Base-by-base conservation (phyloP, 192 early-diverging fungal species). In the Backusella tuberculispora region DNA sequence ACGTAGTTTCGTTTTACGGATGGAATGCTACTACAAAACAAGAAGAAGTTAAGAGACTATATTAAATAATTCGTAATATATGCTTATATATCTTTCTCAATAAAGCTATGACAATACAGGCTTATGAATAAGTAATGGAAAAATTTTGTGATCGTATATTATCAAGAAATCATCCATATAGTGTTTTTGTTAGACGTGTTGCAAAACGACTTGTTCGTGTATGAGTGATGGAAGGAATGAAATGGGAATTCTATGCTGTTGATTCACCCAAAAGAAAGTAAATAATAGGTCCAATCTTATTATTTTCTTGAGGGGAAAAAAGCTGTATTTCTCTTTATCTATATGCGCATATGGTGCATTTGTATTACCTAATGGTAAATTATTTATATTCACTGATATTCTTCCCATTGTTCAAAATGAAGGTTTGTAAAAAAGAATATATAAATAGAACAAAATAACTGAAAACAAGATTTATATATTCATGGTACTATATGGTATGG, bases 211-310 rank as follows among this genome's bases (percentile, higher is more conserved):
- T 99, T 29, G 89, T 99, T 38, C 67, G 53, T 47, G 94, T 89
- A 24, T 84, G 86, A 1, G 91, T 90, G 7, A 86, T 96, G 85
- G 69, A 86, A 12, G 87, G n/a, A n/a, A 68, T 94, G 10, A 80
- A 94, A 9, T 99, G 97, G 97, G 93, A 97, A 63, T 85, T 98
- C 15, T 85, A 95, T 86, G 94, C 98, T 4, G 92, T 99, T 67
- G 80, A 93, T 38, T 85, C 88, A 29, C 86, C 88, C 3, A 88
- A 96, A 80, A 85, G 81, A 74, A 99, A 98, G 80, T 78, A 74
- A 78, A 76, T 71, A 53, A 17, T 21, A n/a, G n/a, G n/a, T 15
- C 40, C 2, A 24, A 9, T 26, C 5, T 34, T 10, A 45, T 15
- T 5, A 6, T 21, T 63, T 7, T 69, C 53, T n/a, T 9, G 29